Evolutionary conservation across 2,329 filamentous ascomycete species (phyloP).

Genomic region (Calonectria pteridis): DNA sequence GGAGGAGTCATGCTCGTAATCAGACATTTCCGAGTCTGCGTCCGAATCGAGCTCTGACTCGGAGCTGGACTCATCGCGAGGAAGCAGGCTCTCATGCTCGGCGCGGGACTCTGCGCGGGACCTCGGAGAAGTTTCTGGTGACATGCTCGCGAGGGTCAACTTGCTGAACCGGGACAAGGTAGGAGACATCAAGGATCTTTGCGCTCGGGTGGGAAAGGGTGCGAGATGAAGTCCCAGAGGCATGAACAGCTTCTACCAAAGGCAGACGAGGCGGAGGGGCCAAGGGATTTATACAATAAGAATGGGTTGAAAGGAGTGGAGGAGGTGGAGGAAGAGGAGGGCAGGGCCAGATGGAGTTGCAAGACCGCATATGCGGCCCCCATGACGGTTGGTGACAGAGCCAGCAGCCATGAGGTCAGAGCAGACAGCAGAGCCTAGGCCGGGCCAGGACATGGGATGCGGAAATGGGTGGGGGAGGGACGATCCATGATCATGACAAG

Average conservation of each 20-base stretch:
- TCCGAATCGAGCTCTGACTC: conserved; percentile 43
- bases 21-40: conserved; percentile 46
- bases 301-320: background rate
- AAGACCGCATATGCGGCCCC: conserved; percentile 32
- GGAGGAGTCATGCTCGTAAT: conserved; percentile 48
- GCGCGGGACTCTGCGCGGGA: conserved; percentile 27
- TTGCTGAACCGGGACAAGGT: conserved; percentile 44
- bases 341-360: background rate
- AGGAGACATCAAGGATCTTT: conserved; percentile 40
- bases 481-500: conserved; percentile 7
- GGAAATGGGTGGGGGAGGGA: conserved; percentile 3
- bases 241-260: background rate
- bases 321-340: background rate
- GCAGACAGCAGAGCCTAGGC: conserved; percentile 12
- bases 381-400: conserved; percentile 28
- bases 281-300: conserved; percentile 37
- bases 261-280: conserved; percentile 6
- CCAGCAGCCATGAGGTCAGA: conserved; percentile 29
- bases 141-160: conserved; percentile 48
- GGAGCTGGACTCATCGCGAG: conserved; percentile 43
- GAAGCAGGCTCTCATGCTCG: conserved; percentile 13
- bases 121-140: conserved; percentile 38
- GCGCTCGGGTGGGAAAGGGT: background rate
- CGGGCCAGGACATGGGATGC: background rate
- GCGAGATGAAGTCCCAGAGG: background rate